Conservation (phyloP, 345 rosid genomes). For the Eutrema yunnanense region DNA sequence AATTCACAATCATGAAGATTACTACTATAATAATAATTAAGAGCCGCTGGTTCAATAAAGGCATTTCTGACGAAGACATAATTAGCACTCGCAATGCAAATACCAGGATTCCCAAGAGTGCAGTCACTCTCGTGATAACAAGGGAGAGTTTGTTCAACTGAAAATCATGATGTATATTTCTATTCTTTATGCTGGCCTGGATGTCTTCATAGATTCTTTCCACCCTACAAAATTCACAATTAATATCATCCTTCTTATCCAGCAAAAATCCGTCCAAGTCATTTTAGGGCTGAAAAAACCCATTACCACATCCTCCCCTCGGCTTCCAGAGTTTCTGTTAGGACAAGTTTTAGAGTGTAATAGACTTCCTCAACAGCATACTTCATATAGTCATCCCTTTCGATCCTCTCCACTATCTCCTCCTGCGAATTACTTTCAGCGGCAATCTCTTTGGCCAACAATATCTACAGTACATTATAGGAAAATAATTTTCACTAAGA, state of each 20-base stretch:
- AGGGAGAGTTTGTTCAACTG: conserved; percentile 66
- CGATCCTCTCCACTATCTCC: conserved; percentile 87
- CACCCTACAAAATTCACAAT: conserved; percentile 55
- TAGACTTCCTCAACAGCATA: conserved; percentile 94
- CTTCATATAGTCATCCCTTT: conserved; percentile 86
- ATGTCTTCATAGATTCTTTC: conserved; percentile 71
- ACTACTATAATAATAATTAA: neutral
- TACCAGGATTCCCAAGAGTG: conserved; percentile 87
- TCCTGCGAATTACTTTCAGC: conserved; percentile 62
- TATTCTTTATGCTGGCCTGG: conserved; percentile 41
- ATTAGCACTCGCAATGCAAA: neutral
- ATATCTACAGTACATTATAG: conserved; percentile 43
- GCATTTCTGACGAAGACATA: neutral
- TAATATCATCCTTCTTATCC: conserved; percentile 2
- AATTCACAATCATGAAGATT: neutral
- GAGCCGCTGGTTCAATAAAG: neutral
- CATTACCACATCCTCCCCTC: conserved; percentile 93
- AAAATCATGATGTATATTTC: conserved; percentile 53
- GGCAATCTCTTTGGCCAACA: conserved; percentile 89
- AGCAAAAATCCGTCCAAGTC: neutral
- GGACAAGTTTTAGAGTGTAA: conserved; percentile 50
- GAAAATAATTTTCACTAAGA: neutral
- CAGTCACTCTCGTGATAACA: conserved; percentile 72
- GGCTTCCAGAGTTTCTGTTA: conserved; percentile 66
- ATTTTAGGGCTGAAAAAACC: conserved; percentile 3